Conservation (phyloP, 305 asterid genomes). For the Solanum hybrid region DNA sequence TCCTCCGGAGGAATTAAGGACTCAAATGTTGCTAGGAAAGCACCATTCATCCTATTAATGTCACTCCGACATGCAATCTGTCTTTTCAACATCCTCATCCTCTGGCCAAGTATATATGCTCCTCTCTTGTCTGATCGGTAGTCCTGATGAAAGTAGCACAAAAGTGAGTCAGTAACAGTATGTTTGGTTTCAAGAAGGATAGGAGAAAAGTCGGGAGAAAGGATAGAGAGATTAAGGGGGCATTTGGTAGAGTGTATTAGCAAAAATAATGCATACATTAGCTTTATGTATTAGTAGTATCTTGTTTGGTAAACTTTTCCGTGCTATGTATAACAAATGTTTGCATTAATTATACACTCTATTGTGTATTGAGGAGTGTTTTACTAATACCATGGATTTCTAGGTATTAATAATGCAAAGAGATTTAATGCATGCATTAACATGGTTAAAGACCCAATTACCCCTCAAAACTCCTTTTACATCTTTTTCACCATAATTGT, state of each 20-base stretch:
- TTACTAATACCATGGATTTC: not conserved
- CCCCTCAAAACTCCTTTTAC: too few species aligned
- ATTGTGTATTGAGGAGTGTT: not conserved
- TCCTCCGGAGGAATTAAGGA: constrained; percentile 85
- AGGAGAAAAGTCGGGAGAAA: not conserved
- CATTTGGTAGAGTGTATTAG: not conserved
- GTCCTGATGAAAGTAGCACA: constrained; percentile 40
- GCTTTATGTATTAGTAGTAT: not conserved
- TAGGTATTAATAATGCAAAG: too few species aligned
- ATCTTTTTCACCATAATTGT: not conserved
- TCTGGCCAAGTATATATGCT: constrained; percentile 56
- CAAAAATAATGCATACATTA: not conserved
- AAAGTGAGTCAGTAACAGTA: not conserved
- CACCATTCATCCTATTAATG: constrained; percentile 38
- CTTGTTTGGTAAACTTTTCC: not conserved
- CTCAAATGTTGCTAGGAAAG: constrained; percentile 51
- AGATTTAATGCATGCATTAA: not conserved
- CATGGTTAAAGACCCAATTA: too few species aligned
- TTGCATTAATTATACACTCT: not conserved
- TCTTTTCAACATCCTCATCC: constrained; percentile 55
- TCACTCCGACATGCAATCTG: constrained; percentile 47
- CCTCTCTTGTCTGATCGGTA: constrained; percentile 87
- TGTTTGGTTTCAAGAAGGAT: not conserved
- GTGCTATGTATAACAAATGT: not conserved
- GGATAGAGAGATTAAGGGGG: not conserved